These are phyloP conservation scores for Salvia sclarea DNA, from an alignment of 305 asterid species.

Conservation along the genomic window DNA sequence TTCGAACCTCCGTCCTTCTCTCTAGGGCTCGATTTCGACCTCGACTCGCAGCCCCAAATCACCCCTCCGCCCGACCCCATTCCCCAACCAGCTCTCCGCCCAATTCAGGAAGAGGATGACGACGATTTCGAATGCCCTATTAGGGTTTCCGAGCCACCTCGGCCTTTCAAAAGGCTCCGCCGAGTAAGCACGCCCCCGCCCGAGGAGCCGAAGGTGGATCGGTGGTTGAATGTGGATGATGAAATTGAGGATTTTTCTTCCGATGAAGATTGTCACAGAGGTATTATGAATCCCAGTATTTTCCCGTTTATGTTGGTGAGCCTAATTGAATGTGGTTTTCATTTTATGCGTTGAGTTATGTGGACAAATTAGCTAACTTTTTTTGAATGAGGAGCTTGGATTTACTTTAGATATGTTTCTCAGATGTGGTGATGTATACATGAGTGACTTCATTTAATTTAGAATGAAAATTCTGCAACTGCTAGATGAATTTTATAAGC, in stretches of 20 bases:
- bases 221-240: slow-evolving; percentile 56
- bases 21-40: slow-evolving; percentile 78
- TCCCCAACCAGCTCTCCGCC: slow-evolving; percentile 33
- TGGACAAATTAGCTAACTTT: neutral
- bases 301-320: neutral
- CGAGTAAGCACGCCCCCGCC: slow-evolving; percentile 42
- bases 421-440: neutral
- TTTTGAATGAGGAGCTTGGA: neutral
- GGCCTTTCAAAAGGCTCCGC: slow-evolving; percentile 60
- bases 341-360: neutral
- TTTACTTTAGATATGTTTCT: neutral
- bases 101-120: slow-evolving; percentile 37
- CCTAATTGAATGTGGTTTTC: neutral
- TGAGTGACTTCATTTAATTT: slow-evolving; percentile 1
- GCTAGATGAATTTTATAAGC: neutral
- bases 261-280: slow-evolving; percentile 57
- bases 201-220: slow-evolving; percentile 26
- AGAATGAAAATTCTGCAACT: neutral
- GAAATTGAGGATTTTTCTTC: slow-evolving; percentile 85
- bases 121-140: slow-evolving; percentile 55
- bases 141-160: slow-evolving; percentile 44
- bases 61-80: slow-evolving; percentile 31
- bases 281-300: slow-evolving; percentile 34
- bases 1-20: slow-evolving; percentile 77
- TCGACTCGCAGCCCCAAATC: slow-evolving; percentile 46